Evolutionary conservation across 768 basidiomycete species (phyloP).

Genomic region (Hygrophoropsis aurantiaca): DNA sequence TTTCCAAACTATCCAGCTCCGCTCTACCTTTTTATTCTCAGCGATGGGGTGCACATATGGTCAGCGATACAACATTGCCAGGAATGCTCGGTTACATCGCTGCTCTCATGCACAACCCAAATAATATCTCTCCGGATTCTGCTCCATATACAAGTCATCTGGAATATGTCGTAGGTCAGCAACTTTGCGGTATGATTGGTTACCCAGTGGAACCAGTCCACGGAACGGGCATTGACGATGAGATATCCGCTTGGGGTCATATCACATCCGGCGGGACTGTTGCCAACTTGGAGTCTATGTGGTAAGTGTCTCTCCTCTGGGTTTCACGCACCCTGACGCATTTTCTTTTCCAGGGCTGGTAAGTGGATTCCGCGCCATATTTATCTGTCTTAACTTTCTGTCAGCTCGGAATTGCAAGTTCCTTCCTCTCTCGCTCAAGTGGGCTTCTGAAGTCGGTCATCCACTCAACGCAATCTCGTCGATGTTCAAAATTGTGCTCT

Average conservation of each 20-base stretch:
- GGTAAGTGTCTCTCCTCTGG: constrained; percentile 23
- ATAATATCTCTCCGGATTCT: constrained; percentile 44
- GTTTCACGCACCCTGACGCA: too few species aligned
- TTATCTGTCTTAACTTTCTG: background rate
- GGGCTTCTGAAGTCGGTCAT: constrained; percentile 28
- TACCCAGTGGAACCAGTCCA: constrained; percentile 19
- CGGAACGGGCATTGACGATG: constrained; percentile 2
- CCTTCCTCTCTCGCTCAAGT: constrained; percentile 39
- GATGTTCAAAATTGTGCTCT: constrained; percentile 31
- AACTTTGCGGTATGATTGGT: constrained; percentile 42
- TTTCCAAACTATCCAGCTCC: too few species aligned
- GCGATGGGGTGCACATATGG: too few species aligned
- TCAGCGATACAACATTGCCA: constrained; percentile 13
- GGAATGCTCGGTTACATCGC: constrained; percentile 28
- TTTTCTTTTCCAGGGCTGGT: constrained; percentile 4
- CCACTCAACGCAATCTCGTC: constrained; percentile 31
- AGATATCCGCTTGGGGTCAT: constrained; percentile 38
- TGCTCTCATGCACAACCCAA: constrained; percentile 37
- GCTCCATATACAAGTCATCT: constrained; percentile 39
- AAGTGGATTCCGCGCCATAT: too few species aligned
- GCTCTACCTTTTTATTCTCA: too few species aligned
- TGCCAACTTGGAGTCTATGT: constrained; percentile 49
- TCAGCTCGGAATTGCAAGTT: constrained; percentile 48
- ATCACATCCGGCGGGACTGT: constrained; percentile 43
- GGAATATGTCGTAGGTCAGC: constrained; percentile 38